Evolutionary conservation across 306 rosid genomes (phyloP).

Genomic region (Medicago arabica): DNA sequence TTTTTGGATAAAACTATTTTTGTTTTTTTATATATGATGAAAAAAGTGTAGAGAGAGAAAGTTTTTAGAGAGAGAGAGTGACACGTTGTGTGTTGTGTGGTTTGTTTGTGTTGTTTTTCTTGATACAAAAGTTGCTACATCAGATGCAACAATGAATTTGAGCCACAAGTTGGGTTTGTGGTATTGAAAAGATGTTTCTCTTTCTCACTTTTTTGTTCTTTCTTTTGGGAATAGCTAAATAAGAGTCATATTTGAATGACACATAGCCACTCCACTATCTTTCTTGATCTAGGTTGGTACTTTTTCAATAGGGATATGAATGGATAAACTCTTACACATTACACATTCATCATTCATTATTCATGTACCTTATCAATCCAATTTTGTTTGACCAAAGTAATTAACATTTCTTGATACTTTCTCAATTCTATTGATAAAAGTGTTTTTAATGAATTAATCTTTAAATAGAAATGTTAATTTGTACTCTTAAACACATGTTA

Average conservation of each 20-base stretch:
- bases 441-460: no score
- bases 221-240: conserved; percentile 7
- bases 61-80: neutral
- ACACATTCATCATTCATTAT: no score
- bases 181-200: conserved; percentile 37
- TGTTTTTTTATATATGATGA: neutral
- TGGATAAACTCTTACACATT: neutral
- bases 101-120: neutral
- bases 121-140: conserved; percentile 29
- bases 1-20: conserved; percentile 20
- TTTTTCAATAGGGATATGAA: neutral
- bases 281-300: conserved; percentile 18
- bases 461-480: no score
- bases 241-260: conserved; percentile 25
- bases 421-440: no score
- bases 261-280: conserved; percentile 18
- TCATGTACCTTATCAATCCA: no score
- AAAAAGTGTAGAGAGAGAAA: conserved; percentile 20
- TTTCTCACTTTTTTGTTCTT: conserved; percentile 32
- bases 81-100: conserved; percentile 40
- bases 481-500: no score
- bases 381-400: no score
- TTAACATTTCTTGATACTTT: no score
- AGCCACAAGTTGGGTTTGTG: conserved; percentile 48
- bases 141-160: conserved; percentile 34